Evolutionary conservation across 768 basidiomycete genomes (phyloP).

Genomic region (Tulasnella sp.): DNA sequence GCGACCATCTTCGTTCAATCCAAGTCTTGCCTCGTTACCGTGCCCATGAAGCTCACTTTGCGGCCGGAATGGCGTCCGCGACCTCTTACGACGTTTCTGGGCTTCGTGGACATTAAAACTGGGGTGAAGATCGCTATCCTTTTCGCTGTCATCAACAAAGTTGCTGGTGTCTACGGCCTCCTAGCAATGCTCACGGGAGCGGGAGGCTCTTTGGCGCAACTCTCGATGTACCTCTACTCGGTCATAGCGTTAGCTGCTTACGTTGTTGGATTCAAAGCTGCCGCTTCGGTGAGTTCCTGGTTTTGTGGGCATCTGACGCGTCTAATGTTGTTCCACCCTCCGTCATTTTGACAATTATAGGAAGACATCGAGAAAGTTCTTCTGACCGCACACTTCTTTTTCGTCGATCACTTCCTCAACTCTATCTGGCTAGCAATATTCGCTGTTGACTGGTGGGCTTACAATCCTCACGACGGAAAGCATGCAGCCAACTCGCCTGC

Average conservation of each 20-base stretch:
- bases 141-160: conserved; percentile 95
- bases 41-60: conserved; percentile 14
- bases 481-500: conserved; percentile 73
- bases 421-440: conserved; percentile 92
- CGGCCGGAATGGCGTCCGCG: conserved; percentile 51
- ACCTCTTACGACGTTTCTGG: conserved; percentile 74
- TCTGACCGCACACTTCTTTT: conserved; percentile 85
- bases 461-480: conserved; percentile 83
- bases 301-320: conserved; percentile 9
- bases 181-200: conserved; percentile 74
- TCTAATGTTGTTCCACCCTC: not conserved
- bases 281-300: conserved; percentile 55
- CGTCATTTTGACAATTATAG: conserved; percentile 32
- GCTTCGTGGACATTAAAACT: conserved; percentile 85
- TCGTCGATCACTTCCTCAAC: conserved; percentile 81
- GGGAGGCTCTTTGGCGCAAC: conserved; percentile 73
- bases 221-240: conserved; percentile 90
- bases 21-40: not conserved
- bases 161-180: conserved; percentile 92
- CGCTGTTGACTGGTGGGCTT: conserved; percentile 80
- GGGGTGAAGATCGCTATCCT: conserved; percentile 77
- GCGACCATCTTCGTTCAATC: not conserved
- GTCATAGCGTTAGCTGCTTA: conserved; percentile 67
- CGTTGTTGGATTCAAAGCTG: conserved; percentile 78
- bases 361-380: conserved; percentile 78